phyloP scores from a whole-genome alignment of 1,284 basidiomycete species.

The Meripilus lineatus region DNA sequence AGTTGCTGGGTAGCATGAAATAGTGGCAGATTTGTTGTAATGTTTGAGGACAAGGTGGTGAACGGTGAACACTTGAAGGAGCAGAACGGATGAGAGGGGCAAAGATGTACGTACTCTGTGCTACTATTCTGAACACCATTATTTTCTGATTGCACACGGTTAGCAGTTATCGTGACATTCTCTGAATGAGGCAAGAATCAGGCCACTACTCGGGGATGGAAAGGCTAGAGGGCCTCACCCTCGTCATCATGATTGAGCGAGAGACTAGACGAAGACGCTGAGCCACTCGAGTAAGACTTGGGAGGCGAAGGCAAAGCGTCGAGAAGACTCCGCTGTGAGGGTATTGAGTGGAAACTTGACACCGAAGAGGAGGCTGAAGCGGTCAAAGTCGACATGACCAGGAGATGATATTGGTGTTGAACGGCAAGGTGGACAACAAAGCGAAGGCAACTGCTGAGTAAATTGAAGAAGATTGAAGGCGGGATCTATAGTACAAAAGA shows the following conservation, averaged over 20 bases:
- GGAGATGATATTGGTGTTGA: conserved; percentile 27
- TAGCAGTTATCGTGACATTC: conserved; percentile 62
- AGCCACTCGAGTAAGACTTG: conserved; percentile 35
- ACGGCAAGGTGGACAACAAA: conserved; percentile 16
- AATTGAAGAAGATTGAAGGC: conserved; percentile 11
- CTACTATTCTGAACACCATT: conserved; percentile 50
- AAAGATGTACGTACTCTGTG: conserved; percentile 37
- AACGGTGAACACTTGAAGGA: too few species aligned
- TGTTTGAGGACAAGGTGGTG: too few species aligned
- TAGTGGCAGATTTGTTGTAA: too few species aligned
- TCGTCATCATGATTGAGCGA: conserved; percentile 54
- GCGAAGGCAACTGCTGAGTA: background rate
- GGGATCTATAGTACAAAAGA: conserved; percentile 13
- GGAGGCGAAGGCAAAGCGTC: conserved; percentile 30
- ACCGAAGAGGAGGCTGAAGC: conserved; percentile 36
- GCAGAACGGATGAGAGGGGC: conserved; percentile 2
- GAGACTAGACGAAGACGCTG: conserved; percentile 48
- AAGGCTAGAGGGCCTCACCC: conserved; percentile 34
- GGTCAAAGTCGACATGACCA: conserved; percentile 39
- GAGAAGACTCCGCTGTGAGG: conserved; percentile 25
- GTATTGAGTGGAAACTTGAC: conserved; percentile 29
- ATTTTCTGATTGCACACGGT: conserved; percentile 36
- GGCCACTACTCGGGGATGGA: conserved; percentile 4
- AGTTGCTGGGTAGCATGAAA: too few species aligned
- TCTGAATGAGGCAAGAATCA: conserved; percentile 36